Evolutionary conservation across 805 yeast species (phyloP).

Genomic region (Yarrowia sp.): DNA sequence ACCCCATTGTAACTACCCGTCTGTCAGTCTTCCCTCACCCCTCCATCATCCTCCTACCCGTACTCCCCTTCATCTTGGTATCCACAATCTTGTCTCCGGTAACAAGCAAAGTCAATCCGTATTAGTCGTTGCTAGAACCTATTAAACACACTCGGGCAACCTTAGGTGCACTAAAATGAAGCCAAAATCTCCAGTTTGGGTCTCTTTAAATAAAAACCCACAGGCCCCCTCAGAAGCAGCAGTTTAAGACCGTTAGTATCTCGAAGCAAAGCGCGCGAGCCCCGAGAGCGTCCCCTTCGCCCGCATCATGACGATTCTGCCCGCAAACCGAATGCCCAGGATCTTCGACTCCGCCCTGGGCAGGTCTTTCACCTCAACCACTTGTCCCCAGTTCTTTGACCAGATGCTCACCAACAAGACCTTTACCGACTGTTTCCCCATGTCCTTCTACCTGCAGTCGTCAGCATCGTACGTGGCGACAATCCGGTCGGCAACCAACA

Average conservation of each 20-base stretch:
- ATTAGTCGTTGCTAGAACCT: not conserved
- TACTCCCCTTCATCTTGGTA: not conserved
- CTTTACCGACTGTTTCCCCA: constrained; percentile 47
- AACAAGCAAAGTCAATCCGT: constrained; percentile 4
- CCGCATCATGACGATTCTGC: constrained; percentile 25
- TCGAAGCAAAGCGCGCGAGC: not conserved
- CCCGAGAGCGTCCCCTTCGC: not conserved
- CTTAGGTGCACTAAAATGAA: not conserved
- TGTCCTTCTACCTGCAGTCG: constrained; percentile 47
- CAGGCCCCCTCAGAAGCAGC: not conserved
- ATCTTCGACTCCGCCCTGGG: constrained; percentile 49
- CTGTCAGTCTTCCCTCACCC: not conserved
- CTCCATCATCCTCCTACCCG: too few relatives aligned
- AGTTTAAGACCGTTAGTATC: too few relatives aligned
- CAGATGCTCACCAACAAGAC: constrained; percentile 43
- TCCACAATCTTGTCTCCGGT: not conserved
- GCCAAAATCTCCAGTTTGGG: not conserved
- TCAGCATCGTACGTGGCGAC: constrained; percentile 47
- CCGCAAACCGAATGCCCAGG: constrained; percentile 40
- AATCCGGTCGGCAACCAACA: constrained; percentile 45
- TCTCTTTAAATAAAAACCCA: constrained; percentile 10
- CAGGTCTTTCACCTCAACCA: constrained; percentile 43
- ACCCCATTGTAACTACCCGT: too few relatives aligned
- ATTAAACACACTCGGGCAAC: constrained; percentile 19
- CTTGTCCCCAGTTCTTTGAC: constrained; percentile 47